phyloP scores from a whole-genome alignment of 108 stramenopile species.

The Tribonema minus region DNA sequence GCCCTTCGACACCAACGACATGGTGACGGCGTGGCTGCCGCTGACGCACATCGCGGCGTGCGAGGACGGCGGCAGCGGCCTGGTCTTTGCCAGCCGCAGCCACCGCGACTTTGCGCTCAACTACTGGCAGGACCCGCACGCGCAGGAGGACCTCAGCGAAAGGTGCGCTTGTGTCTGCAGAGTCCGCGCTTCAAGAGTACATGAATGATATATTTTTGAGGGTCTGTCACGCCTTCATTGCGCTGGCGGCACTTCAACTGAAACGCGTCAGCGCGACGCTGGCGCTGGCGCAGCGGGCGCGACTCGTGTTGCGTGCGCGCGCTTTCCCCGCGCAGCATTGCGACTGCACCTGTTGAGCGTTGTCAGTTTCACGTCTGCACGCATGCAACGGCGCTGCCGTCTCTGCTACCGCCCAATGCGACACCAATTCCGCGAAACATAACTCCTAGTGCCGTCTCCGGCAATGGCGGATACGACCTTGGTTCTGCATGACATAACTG shows the following conservation, averaged over 20 bases:
- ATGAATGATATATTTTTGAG: neutral
- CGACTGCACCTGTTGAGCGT: too few species aligned
- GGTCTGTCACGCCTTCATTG: neutral
- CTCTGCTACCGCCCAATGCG: too few species aligned
- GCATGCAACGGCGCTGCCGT: too few species aligned
- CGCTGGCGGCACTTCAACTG: neutral
- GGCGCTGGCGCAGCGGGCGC: neutral
- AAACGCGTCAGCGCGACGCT: too few species aligned
- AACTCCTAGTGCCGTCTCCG: too few species aligned
- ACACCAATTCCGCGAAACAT: too few species aligned
- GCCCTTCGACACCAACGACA: constrained; percentile 49
- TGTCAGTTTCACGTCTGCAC: too few species aligned
- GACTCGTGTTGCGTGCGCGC: neutral
- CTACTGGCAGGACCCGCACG: constrained; percentile 38
- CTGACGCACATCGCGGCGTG: neutral
- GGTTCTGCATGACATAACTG: too few species aligned
- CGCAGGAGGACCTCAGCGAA: constrained; percentile 26
- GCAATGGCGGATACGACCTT: too few species aligned
- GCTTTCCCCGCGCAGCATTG: neutral
- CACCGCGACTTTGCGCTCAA: constrained; percentile 52
- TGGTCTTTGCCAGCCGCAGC: constrained; percentile 8
- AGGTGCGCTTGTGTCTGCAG: constrained; percentile 19
- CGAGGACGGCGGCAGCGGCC: constrained; percentile 45
- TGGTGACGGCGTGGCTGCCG: constrained; percentile 49
- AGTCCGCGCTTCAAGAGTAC: neutral